Percentiles rank a stretch among this genome's conserved stretches.
These are phyloP conservation scores for Hirsutella thompsonii DNA, from an alignment of 2,329 filamentous ascomycete genomes.

Conservation along the genomic window DNA sequence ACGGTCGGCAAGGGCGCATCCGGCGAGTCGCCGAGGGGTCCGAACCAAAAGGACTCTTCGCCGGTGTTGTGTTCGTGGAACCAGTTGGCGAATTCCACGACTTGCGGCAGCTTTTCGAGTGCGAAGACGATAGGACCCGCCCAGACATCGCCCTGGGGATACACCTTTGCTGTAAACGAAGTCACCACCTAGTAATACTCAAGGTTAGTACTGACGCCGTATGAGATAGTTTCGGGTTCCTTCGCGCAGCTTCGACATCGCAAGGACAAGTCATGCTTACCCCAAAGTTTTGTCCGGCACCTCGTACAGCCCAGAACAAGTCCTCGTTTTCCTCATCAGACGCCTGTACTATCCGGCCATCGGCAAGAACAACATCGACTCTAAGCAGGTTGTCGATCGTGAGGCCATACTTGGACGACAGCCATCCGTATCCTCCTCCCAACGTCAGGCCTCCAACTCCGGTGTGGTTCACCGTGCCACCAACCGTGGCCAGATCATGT, in stretches of 20 bases:
- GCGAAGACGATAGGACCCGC: constrained; percentile 15
- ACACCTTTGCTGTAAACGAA: not conserved
- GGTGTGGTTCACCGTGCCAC: constrained; percentile 49
- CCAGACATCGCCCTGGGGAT: constrained; percentile 1
- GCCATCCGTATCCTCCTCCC: constrained; percentile 45
- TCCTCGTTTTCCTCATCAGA: constrained; percentile 28
- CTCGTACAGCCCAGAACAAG: constrained; percentile 27
- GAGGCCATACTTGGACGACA: constrained; percentile 41
- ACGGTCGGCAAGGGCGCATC: not conserved
- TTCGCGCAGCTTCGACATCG: too few species aligned
- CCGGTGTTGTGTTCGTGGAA: constrained; percentile 12
- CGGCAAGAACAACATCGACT: constrained; percentile 24
- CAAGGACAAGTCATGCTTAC: constrained; percentile 11
- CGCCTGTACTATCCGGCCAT: constrained; percentile 21
- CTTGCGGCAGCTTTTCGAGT: constrained; percentile 10
- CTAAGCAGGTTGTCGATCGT: constrained; percentile 27
- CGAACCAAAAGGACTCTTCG: not conserved
- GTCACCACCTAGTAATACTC: not conserved
- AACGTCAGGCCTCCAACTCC: constrained; percentile 46
- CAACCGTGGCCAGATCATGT: constrained; percentile 42
- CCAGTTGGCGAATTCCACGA: constrained; percentile 17
- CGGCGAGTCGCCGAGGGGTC: not conserved
- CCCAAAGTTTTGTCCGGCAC: constrained; percentile 28
- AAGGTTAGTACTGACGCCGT: too few species aligned
- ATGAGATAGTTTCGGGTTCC: too few species aligned